phyloP scores from a whole-genome alignment of 2,329 filamentous ascomycete genomes.

The Botrytis cinerea region DNA sequence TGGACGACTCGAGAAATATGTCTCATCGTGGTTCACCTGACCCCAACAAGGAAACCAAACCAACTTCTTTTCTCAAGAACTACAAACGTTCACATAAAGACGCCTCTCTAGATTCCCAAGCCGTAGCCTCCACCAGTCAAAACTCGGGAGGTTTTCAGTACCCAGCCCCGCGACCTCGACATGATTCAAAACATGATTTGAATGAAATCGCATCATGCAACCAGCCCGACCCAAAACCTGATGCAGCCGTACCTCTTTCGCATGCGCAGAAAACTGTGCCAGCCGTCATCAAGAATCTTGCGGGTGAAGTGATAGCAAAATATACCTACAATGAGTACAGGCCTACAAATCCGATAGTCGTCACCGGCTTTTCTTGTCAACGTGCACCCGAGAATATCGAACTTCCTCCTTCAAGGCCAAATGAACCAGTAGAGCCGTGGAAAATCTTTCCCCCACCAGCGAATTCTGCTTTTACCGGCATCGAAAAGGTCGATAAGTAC shows the following conservation, averaged over 20 bases:
- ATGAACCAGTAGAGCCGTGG: conserved; percentile 12
- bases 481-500: conserved; percentile 13
- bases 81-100: background rate
- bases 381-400: conserved; percentile 3
- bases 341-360: background rate
- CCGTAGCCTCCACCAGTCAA: background rate
- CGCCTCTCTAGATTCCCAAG: background rate
- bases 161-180: background rate
- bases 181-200: background rate
- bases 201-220: background rate
- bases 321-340: conserved; percentile 6
- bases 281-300: background rate
- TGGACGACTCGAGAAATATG: background rate
- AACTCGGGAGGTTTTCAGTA: background rate
- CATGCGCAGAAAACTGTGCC: background rate
- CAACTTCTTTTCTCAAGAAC: background rate
- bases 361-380: background rate
- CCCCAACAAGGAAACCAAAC: background rate
- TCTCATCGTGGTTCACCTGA: background rate
- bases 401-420: conserved; percentile 9
- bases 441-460: conserved; percentile 9
- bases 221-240: background rate
- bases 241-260: background rate
- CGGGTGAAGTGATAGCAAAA: background rate
- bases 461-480: conserved; percentile 8